phyloP scores from a whole-genome alignment of 1,139 yeast genomes.

The Suhomyces coccinellae region DNA sequence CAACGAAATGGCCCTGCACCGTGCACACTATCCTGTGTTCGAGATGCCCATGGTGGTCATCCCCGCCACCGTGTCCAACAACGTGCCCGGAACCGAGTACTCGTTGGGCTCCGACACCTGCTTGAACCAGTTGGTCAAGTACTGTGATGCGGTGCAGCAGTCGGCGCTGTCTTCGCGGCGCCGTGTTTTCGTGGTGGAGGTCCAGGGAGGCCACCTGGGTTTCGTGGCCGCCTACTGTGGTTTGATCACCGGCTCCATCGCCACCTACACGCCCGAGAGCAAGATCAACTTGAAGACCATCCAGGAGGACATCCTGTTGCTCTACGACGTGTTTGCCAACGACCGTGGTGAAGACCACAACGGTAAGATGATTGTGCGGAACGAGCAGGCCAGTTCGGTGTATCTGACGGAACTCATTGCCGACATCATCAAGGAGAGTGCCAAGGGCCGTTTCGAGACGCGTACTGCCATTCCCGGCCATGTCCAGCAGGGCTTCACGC shows the following conservation, averaged over 20 bases:
- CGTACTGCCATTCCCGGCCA: slow-evolving; percentile 98
- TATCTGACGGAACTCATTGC: slow-evolving; percentile 81
- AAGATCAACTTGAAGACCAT: slow-evolving; percentile 58
- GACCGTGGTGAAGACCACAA: slow-evolving; percentile 64
- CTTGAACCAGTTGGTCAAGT: slow-evolving; percentile 68
- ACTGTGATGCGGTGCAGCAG: slow-evolving; percentile 78
- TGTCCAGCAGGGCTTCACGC: slow-evolving; percentile 96
- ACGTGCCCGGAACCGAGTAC: slow-evolving; percentile 83
- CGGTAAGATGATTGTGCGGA: slow-evolving; percentile 84
- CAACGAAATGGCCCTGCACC: slow-evolving; percentile 63
- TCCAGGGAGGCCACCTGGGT: slow-evolving; percentile 87
- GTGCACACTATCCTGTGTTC: slow-evolving; percentile 67
- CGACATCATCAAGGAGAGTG: slow-evolving; percentile 76
- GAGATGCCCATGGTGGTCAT: slow-evolving; percentile 76
- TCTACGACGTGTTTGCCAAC: slow-evolving; percentile 55
- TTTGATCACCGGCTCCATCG: slow-evolving; percentile 70
- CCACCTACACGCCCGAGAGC: slow-evolving; percentile 75
- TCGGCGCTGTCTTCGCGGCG: slow-evolving; percentile 78
- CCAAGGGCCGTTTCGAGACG: slow-evolving; percentile 77
- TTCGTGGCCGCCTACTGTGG: slow-evolving; percentile 72
- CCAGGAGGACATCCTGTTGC: slow-evolving; percentile 59
- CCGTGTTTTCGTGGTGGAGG: slow-evolving; percentile 77
- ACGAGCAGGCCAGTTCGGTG: slow-evolving; percentile 81
- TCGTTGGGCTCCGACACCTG: slow-evolving; percentile 81
- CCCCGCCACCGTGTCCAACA: slow-evolving; percentile 83